These are phyloP conservation scores for Entomortierella parvispora DNA, from an alignment of 192 early-diverging fungal species.

Conservation along the genomic window DNA sequence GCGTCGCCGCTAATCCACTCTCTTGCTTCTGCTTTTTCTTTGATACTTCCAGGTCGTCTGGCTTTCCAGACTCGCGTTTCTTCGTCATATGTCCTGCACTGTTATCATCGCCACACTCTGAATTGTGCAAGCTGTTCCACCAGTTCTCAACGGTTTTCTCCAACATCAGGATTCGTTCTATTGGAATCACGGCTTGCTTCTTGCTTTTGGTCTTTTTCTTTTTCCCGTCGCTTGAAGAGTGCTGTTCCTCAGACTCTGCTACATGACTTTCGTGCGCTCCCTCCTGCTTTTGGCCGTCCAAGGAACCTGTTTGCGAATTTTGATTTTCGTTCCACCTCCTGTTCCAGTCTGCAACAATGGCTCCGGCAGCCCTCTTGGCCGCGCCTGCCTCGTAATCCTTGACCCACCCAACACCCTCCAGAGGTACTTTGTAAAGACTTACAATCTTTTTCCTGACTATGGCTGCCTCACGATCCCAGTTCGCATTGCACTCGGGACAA, in stretches of 20 bases:
- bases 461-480: slow-evolving; percentile 44
- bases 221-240: background rate
- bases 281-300: too few relatives aligned
- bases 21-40: background rate
- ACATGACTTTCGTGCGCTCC: too few relatives aligned
- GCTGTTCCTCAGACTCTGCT: background rate
- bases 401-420: slow-evolving; percentile 48
- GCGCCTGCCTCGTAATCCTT: slow-evolving; percentile 39
- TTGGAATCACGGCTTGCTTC: slow-evolving; percentile 32
- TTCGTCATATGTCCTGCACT: background rate
- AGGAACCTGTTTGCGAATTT: background rate
- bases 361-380: slow-evolving; percentile 36
- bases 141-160: slow-evolving; percentile 21
- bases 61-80: slow-evolving; percentile 8
- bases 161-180: slow-evolving; percentile 12
- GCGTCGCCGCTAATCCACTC: background rate
- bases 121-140: slow-evolving; percentile 8
- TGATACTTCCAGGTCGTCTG: background rate
- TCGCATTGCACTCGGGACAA: slow-evolving; percentile 44
- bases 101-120: background rate
- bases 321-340: slow-evolving; percentile 18
- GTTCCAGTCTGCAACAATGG: slow-evolving; percentile 37
- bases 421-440: slow-evolving; percentile 15
- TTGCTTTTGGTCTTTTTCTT: slow-evolving; percentile 20
- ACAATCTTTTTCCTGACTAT: slow-evolving; percentile 41